phyloP scores from a whole-genome alignment of 768 basidiomycete species.

The Arthromyces matolae region DNA sequence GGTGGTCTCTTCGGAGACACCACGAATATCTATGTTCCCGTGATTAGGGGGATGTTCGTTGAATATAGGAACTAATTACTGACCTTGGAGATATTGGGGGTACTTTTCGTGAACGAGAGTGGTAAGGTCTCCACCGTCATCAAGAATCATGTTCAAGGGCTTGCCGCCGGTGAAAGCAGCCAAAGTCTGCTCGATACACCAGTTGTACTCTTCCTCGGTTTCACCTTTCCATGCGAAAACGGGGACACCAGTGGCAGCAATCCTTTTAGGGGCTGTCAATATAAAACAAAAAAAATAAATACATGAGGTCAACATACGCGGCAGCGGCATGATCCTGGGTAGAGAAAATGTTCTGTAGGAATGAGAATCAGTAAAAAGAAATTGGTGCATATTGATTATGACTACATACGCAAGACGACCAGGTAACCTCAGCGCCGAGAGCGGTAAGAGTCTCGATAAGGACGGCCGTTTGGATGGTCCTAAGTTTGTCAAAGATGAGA shows the following conservation, averaged over 20 bases:
- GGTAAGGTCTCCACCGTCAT: conserved; percentile 98
- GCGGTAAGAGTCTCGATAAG: conserved; percentile 96
- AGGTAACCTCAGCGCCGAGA: conserved; percentile 95
- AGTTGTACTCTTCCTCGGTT: conserved; percentile 96
- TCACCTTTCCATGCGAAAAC: conserved; percentile 99
- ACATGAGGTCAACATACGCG: conserved; percentile 56
- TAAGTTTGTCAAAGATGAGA: conserved; percentile 27
- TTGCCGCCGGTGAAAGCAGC: conserved; percentile 82
- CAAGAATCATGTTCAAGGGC: conserved; percentile 96
- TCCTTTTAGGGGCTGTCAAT: conserved; percentile 41
- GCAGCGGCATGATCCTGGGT: conserved; percentile 99
- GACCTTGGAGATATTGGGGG: conserved; percentile 82
- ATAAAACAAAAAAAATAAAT: background rate
- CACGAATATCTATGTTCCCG: conserved; percentile 65
- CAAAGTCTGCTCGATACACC: conserved; percentile 97
- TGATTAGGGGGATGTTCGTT: conserved; percentile 1
- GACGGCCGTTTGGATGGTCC: conserved; percentile 98
- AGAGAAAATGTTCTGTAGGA: conserved; percentile 90
- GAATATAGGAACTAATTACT: background rate
- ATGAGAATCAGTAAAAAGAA: background rate
- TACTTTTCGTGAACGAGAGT: conserved; percentile 93
- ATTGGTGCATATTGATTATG: background rate
- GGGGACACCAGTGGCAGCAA: conserved; percentile 96
- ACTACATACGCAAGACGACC: conserved; percentile 90
- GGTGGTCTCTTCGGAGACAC: conserved; percentile 98